Evolutionary conservation across 352 stramenopile genomes (phyloP), one percentile per base, ranked within the genome.

Genomic region (Globisporangium yorkense): DNA sequence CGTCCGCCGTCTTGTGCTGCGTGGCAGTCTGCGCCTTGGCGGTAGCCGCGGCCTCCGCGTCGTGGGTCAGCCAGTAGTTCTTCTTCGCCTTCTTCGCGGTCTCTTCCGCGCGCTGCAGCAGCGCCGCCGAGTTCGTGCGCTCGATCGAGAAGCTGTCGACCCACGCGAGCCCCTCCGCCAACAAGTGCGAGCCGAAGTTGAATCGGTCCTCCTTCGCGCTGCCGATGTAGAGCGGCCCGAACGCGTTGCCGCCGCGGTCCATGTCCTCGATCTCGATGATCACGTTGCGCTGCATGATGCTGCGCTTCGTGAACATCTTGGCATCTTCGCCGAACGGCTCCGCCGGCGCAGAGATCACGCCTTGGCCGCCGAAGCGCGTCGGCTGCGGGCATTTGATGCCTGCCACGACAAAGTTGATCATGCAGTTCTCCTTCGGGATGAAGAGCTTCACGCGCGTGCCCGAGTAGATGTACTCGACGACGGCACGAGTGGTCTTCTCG

Each of bases 391-490:
- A 90, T 56, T 96, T 92, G 56, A 98, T 79, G 33, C 89, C 90
- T 0, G 88, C 86, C 41, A 98, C 62, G 7, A 94, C 80, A 62
- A 98, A 94, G 68, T 97, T 98, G 54, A 99, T 84, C 56, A 96
- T 84, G 73, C 92, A 98, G 75, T 99, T 99, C 66, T 99, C 95
- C 61, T 96, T 96, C 40, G 96, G 96, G 29, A 99, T 83, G 54
- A 94, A 94, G 8, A 99, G 59, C 70, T 98, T 98, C 53, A 98
- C 96, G 20, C 96, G 88, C 39, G 89, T 92, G 61, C 92, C 96
- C 56, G 92, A 98, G 75, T 99, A 98, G 20, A 99, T 92, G 68
- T 98, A 97, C 57, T 99, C 96, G 48, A 99, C 87, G 1, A 97
- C 77, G 16, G 82, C 92, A 2, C 77, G 77, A 18, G 72, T 80